These are phyloP conservation scores for Paraphaeosphaeria sporulosa DNA, from an alignment of 2,329 filamentous ascomycete genomes.

Conservation along the genomic window DNA sequence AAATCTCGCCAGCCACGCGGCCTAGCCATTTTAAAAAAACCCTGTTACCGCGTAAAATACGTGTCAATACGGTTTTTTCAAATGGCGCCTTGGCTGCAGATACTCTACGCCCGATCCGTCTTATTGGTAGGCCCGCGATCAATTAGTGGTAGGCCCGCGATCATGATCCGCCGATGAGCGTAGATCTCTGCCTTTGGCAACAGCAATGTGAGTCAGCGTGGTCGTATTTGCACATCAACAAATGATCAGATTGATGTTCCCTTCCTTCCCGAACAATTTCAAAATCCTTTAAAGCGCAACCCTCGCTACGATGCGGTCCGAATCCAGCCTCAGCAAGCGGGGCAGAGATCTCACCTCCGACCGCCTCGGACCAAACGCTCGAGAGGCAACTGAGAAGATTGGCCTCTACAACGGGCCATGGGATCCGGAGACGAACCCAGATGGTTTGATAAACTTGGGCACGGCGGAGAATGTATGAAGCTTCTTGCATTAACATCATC, in stretches of 20 bases:
- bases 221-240: not conserved
- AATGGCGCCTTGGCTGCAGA: too few species aligned
- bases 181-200: not conserved
- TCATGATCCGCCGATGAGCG: not conserved
- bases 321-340: conserved; percentile 1
- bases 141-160: too few species aligned
- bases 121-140: too few species aligned
- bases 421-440: conserved; percentile 34
- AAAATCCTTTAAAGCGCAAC: not conserved
- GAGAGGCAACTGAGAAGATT: conserved; percentile 21
- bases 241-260: not conserved
- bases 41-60: too few species aligned
- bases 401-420: conserved; percentile 23
- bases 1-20: too few species aligned
- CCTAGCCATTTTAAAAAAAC: too few species aligned
- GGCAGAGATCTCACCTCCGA: conserved; percentile 1
- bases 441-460: conserved; percentile 39
- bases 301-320: not conserved
- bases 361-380: conserved; percentile 17
- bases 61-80: too few species aligned
- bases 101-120: too few species aligned
- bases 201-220: not conserved
- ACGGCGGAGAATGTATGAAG: conserved; percentile 40
- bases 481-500: not conserved
- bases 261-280: not conserved